These are phyloP conservation scores for Clarireedia paspali DNA, from an alignment of 2,329 filamentous ascomycete genomes.

Conservation along the genomic window DNA sequence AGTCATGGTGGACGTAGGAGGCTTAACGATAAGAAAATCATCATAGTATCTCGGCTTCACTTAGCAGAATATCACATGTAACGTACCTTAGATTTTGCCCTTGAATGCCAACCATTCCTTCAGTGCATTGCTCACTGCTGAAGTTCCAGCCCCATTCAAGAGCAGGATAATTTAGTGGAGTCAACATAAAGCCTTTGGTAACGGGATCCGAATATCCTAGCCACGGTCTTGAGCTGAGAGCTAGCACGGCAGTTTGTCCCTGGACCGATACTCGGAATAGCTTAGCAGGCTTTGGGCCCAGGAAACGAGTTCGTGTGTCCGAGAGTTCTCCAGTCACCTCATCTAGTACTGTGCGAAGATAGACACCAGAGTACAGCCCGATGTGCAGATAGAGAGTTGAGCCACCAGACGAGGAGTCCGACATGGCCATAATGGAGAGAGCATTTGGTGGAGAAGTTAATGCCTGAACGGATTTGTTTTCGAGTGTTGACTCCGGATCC, in stretches of 20 bases:
- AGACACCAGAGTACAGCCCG: conserved; percentile 89
- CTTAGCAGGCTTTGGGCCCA: conserved; percentile 83
- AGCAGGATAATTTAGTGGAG: conserved; percentile 78
- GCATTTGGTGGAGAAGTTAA: conserved; percentile 84
- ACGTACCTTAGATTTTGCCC: conserved; percentile 77
- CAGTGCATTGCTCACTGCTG: conserved; percentile 85
- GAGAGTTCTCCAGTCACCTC: conserved; percentile 93
- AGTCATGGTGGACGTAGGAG: conserved; percentile 29
- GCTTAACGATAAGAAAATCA: conserved; percentile 37
- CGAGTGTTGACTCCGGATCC: conserved; percentile 81
- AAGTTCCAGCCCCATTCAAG: conserved; percentile 97
- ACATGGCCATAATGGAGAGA: conserved; percentile 89
- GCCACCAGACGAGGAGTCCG: conserved; percentile 83
- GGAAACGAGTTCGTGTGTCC: conserved; percentile 88
- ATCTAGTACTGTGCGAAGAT: conserved; percentile 88
- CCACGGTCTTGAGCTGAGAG: conserved; percentile 91
- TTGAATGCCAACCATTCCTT: conserved; percentile 91
- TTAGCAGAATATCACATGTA: conserved; percentile 7
- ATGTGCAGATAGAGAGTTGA: conserved; percentile 92
- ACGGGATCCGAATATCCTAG: conserved; percentile 86
- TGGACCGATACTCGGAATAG: conserved; percentile 88
- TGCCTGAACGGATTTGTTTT: conserved; percentile 91
- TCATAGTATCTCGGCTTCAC: conserved; percentile 26
- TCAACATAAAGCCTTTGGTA: conserved; percentile 83
- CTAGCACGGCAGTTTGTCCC: conserved; percentile 76